Evolutionary conservation across 371 early-diverging fungal species (phyloP).

Genomic region (Umbelopsis sp.): DNA sequence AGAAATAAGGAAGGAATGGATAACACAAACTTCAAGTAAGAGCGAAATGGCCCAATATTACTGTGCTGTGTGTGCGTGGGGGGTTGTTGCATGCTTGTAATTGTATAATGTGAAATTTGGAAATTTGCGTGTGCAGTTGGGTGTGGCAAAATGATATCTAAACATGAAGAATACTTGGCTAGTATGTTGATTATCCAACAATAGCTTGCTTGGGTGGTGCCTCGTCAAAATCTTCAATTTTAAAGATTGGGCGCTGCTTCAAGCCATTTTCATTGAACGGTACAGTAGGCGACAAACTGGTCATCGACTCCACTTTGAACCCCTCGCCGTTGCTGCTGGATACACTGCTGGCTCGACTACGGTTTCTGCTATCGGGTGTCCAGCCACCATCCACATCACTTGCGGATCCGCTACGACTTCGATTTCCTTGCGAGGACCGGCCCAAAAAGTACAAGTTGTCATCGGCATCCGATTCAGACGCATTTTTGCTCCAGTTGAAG

Average conservation of each 20-base stretch:
- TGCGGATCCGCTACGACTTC: slow-evolving; percentile 37
- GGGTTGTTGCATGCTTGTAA: too few species aligned
- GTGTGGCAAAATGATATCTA: neutral
- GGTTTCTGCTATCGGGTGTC: slow-evolving; percentile 24
- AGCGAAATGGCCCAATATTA: too few species aligned
- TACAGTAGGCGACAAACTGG: slow-evolving; percentile 41
- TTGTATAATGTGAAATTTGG: too few species aligned
- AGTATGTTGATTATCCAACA: neutral
- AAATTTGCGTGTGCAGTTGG: neutral
- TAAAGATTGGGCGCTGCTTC: slow-evolving; percentile 10
- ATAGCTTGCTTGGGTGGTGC: neutral
- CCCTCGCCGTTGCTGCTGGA: slow-evolving; percentile 38
- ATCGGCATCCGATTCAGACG: slow-evolving; percentile 56
- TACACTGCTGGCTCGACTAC: slow-evolving; percentile 34
- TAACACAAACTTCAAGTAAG: too few species aligned
- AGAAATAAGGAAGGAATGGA: too few species aligned
- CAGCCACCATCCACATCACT: slow-evolving; percentile 29
- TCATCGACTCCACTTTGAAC: slow-evolving; percentile 57
- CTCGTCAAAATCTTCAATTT: slow-evolving; percentile 11
- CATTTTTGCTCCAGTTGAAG: slow-evolving; percentile 58
- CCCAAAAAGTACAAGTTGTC: slow-evolving; percentile 59
- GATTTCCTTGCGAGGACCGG: slow-evolving; percentile 28
- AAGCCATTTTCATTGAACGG: slow-evolving; percentile 32
- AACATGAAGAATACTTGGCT: neutral
- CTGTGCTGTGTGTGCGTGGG: too few species aligned